A percentile compares a stretch with the other conserved stretches of the same genome.
Conservation (phyloP, 257 asterid genomes). For the Cynanchum wilfordii region DNA sequence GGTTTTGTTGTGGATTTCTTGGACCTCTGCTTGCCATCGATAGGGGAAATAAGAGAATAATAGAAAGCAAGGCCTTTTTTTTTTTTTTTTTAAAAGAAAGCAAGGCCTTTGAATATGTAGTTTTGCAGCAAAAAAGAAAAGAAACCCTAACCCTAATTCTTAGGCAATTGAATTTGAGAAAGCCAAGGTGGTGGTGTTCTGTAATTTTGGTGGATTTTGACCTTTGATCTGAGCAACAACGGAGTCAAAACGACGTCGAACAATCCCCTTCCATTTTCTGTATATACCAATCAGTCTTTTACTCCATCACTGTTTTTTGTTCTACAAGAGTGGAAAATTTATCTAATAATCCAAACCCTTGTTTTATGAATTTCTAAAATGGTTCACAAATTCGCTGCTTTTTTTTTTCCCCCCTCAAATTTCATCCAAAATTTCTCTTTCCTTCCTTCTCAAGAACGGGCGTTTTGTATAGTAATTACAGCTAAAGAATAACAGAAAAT, state of each 20-base stretch:
- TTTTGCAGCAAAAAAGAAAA: not conserved
- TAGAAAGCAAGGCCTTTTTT: not conserved
- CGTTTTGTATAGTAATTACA: too few species aligned
- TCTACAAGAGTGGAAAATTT: not conserved
- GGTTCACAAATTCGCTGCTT: not conserved
- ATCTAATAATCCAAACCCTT: not conserved
- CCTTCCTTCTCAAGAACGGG: too few species aligned
- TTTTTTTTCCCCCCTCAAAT: not conserved
- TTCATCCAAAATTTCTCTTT: not conserved
- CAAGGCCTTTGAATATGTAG: not conserved
- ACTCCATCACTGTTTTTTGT: not conserved
- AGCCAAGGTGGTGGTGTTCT: not conserved
- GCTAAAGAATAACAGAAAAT: too few species aligned
- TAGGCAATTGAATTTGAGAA: not conserved
- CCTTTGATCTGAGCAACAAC: not conserved
- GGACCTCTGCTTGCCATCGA: constrained; percentile 55
- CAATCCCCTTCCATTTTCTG: not conserved
- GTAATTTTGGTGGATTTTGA: not conserved
- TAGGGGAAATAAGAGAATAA: not conserved
- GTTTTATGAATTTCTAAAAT: not conserved
- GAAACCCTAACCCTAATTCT: constrained; percentile 55
- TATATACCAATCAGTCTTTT: not conserved
- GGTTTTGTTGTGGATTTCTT: constrained; percentile 15
- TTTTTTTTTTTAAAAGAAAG: too few species aligned
- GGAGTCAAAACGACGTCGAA: not conserved